Evolutionary conservation across 371 early-diverging fungal species (phyloP), one percentile per base, ranked within the genome.

Genomic region (Syncephalis plumigaleata): DNA sequence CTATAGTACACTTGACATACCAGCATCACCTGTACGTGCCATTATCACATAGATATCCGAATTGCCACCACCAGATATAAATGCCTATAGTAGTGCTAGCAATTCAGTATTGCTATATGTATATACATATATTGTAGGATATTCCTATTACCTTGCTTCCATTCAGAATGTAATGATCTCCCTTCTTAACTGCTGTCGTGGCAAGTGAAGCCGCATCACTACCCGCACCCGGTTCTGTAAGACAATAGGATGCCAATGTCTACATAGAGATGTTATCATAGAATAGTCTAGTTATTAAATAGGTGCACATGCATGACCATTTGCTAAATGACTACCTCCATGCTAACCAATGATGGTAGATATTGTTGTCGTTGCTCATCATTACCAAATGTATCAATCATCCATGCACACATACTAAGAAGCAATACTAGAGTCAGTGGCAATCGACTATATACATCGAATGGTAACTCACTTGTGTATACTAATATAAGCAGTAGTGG

Each of bases 161-260:
- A 47, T 87, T 87, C 25, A 87, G 51, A 0, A 84, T 64, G 61
- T 79, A 83, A 18, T 79, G 55, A 31, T 78, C 70, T 1, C 79
- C 77, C 46, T 79, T 76, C 47, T 68, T 66, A 50, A 66, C 70
- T 1, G 87, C 87, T 5, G 64, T 63, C 0, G 85, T 84, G 4
- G 61, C 45, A 7, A 87, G 57, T 8, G 68, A 67, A 9, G 68
- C 79, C 2, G 84, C 87, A 54, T 87, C 87, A 1, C 77, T 77
- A 16, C 87, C 87, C 15, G 83, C 78, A 2, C 75, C 71, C 25
- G 86, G 85, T 50, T 87, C 87, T 8, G 87, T 78, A 36, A 78
- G 48, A 52, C 78, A 78, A 55, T 78, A 78, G 1, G 76, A 75
- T 0, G 64, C 73, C 42, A 70, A 52, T 15, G 57, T 47, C 47